Base-by-base conservation (phyloP, 768 basidiomycete species). In the Kwoniella europaea region DNA sequence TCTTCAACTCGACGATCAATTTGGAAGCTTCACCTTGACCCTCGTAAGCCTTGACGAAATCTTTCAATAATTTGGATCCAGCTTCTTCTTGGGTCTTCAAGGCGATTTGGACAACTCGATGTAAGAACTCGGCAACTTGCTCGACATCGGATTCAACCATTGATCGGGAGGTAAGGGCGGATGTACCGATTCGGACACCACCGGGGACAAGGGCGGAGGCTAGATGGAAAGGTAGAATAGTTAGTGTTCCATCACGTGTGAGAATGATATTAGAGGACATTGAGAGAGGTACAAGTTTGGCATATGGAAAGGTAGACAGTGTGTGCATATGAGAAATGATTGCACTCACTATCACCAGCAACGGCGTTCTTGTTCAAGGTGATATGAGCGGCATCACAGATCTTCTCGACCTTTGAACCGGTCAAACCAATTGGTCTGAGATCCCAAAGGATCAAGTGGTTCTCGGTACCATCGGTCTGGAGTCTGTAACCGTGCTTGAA, bases 391-490 rank as follows among this genome's bases (percentile, higher is more conserved):
- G 97, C 87, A 83, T 98, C 96, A 84, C 97, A 97, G 76, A 99
- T 89, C 87, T 97, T 98, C 88, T 98, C 96, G 68, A 99, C 90
- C 86, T 98, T 98, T 87, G 91, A 92, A 61, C 97, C 97, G n/a
- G 97, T 98, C 82, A 98, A 86, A 60, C 93, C 92, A 73, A 97
- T 87, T 41, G 97, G 97, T 44, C 97, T 89, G 71, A 98, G 88
- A 81, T 98, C 97, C 96, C 95, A 98, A 60, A 99, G 91, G 60
- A 98, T 90, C 74, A 98, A 90, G 85, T 99, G 97, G 87, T 93
- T 98, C 84, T 98, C 97, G 18, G 94, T 95, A 70, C 97, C 97
- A 68, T 88, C 90, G 15, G 96, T 98, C 86, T 98, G 95, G 74
- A 99, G 92, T 86, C 91, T 93, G 89, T 98, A 99, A 56, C 92